phyloP scores from a whole-genome alignment of 2,329 filamentous ascomycete genomes.

The Talaromyces islandicus region DNA sequence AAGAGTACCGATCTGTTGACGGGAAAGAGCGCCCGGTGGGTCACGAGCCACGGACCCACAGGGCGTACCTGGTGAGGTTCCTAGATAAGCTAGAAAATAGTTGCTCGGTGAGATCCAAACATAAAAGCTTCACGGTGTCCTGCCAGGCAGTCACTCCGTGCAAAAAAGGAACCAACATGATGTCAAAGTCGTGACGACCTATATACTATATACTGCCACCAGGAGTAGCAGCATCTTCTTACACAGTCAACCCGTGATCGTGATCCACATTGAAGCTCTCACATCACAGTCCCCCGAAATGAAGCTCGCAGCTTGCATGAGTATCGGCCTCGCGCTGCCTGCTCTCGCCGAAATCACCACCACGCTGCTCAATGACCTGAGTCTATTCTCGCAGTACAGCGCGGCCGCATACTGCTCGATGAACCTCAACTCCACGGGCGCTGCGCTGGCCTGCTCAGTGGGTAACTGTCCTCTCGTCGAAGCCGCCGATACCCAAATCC shows the following conservation, averaged over 20 bases:
- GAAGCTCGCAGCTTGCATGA: background rate
- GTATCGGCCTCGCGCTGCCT: background rate
- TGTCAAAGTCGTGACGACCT: background rate
- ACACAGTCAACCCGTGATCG: background rate
- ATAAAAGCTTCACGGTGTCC: background rate
- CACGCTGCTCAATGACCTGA: slow-evolving; percentile 35
- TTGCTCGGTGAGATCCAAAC: background rate
- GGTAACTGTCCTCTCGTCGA: slow-evolving; percentile 47
- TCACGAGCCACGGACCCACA: background rate
- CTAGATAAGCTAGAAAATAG: too few species aligned
- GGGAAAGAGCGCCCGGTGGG: background rate
- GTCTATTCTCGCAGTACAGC: slow-evolving; percentile 47
- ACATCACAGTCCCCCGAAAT: background rate
- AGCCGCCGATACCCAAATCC: slow-evolving; percentile 39
- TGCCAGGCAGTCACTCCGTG: too few species aligned
- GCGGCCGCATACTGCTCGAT: slow-evolving; percentile 48
- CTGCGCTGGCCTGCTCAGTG: slow-evolving; percentile 36
- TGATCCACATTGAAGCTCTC: too few species aligned
- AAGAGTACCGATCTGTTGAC: background rate
- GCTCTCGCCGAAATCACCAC: slow-evolving; percentile 1
- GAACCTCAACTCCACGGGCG: slow-evolving; percentile 43
- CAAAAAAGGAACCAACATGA: background rate
- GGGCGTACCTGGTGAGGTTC: too few species aligned
- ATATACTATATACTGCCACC: background rate
- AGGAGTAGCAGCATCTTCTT: background rate